phyloP scores from a whole-genome alignment of 1,139 yeast genomes.

The Geotrichum reessii region DNA sequence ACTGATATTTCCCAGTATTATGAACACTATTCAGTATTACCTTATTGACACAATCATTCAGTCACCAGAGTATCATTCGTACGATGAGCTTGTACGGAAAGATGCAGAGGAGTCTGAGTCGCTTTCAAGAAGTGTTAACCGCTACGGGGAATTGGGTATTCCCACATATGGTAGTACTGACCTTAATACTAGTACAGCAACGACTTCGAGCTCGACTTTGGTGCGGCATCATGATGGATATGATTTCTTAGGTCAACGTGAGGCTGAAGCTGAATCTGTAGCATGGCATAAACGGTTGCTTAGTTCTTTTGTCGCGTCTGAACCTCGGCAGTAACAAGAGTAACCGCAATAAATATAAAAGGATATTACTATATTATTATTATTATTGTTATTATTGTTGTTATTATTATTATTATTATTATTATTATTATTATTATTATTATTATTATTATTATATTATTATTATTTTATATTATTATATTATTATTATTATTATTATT shows the following conservation, averaged over 20 bases:
- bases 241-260: constrained; percentile 19
- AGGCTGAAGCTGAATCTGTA: constrained; percentile 16
- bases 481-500: too few species aligned
- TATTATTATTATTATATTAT: too few species aligned
- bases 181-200: not conserved
- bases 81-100: constrained; percentile 3
- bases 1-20: constrained; percentile 47
- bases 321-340: not conserved
- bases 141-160: not conserved
- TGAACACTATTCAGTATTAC: constrained; percentile 83
- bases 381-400: too few species aligned
- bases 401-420: too few species aligned
- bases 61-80: constrained; percentile 40
- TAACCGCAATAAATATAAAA: not conserved
- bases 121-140: not conserved
- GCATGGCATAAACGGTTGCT: constrained; percentile 9
- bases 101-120: not conserved
- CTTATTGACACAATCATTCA: constrained; percentile 85
- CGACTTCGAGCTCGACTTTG: not conserved
- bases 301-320: not conserved
- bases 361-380: not conserved
- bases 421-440: too few species aligned
- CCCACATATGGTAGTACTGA: not conserved
- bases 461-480: too few species aligned
- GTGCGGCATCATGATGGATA: constrained; percentile 11